Percentiles rank a stretch among this genome's conserved stretches.
These are phyloP conservation scores for Colletotrichum acutatum DNA, from an alignment of 2,329 filamentous ascomycete species.

Conservation along the genomic window DNA sequence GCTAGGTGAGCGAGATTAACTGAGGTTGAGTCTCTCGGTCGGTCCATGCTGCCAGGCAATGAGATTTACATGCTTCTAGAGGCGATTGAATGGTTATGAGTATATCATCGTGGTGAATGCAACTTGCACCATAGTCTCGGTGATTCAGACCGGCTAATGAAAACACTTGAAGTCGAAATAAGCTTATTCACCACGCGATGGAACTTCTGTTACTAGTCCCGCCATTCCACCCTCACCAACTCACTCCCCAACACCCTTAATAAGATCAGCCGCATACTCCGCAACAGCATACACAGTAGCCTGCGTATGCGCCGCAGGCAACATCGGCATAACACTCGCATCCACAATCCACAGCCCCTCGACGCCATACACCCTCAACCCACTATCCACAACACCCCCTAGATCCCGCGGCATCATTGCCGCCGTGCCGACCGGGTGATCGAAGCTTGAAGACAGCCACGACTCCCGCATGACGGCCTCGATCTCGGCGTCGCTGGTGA, in stretches of 20 bases:
- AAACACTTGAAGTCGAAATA: background rate
- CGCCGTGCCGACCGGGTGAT: conserved; percentile 44
- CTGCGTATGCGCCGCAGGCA: conserved; percentile 46
- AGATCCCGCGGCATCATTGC: conserved; percentile 46
- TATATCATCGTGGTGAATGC: background rate
- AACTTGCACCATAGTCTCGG: background rate
- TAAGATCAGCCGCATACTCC: conserved; percentile 46
- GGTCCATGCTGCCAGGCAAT: background rate
- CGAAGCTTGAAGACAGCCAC: conserved; percentile 36
- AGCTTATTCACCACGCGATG: background rate
- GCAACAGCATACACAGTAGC: conserved; percentile 43
- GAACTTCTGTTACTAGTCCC: background rate
- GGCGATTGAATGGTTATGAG: no score
- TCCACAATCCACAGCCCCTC: conserved; percentile 49
- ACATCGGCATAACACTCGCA: conserved; percentile 47
- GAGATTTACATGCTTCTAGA: background rate
- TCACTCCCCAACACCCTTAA: conserved; percentile 34
- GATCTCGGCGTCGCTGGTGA: conserved; percentile 39
- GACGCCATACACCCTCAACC: conserved; percentile 47
- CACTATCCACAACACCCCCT: conserved; percentile 48
- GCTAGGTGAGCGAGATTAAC: background rate
- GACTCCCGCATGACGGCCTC: conserved; percentile 35
- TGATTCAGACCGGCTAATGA: background rate
- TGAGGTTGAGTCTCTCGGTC: background rate
- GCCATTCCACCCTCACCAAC: background rate